Percentiles rank a stretch among this genome's conserved stretches.
Conservation (phyloP, 140 eudicot genomes). For the Flaveria floridana region DNA sequence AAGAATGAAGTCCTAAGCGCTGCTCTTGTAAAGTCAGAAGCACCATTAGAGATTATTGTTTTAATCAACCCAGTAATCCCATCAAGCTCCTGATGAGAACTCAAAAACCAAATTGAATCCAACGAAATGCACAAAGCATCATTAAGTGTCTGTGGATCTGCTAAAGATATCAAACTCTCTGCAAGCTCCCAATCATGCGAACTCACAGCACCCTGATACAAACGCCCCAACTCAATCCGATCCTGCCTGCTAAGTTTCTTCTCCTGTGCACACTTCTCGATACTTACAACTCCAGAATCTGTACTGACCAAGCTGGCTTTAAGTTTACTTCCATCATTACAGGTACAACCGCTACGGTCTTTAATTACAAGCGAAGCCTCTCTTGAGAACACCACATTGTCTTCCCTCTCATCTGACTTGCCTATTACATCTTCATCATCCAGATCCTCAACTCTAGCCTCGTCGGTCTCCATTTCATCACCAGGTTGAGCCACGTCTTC, state of each 20-base stretch:
- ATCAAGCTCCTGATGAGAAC: slow-evolving; percentile 60
- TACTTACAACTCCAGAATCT: slow-evolving; percentile 42
- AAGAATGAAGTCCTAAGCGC: slow-evolving; percentile 95
- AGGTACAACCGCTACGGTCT: slow-evolving; percentile 44
- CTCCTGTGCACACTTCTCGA: slow-evolving; percentile 45
- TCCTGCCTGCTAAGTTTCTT: slow-evolving; percentile 85
- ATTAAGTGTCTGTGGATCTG: slow-evolving; percentile 86
- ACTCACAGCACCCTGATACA: slow-evolving; percentile 92
- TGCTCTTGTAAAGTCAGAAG: slow-evolving; percentile 91
- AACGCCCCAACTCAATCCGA: slow-evolving; percentile 70
- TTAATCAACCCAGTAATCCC: slow-evolving; percentile 76
- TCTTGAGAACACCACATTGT: slow-evolving; percentile 64
- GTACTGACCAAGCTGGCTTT: slow-evolving; percentile 50
- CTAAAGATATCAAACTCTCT: slow-evolving; percentile 64
- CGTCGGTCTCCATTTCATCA: slow-evolving; percentile 62
- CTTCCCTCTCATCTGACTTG: slow-evolving; percentile 43
- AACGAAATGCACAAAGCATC: slow-evolving; percentile 87
- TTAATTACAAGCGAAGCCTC: slow-evolving; percentile 60
- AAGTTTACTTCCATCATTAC: slow-evolving; percentile 52
- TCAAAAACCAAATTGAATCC: slow-evolving; percentile 87
- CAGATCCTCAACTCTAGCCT: slow-evolving; percentile 23
- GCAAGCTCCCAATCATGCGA: slow-evolving; percentile 94
- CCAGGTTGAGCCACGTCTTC: slow-evolving; percentile 46
- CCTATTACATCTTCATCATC: slow-evolving; percentile 34
- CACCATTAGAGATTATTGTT: slow-evolving; percentile 76